Conservation (phyloP, 2,329 filamentous ascomycete species). For the Raffaelea ambrosiae region DNA sequence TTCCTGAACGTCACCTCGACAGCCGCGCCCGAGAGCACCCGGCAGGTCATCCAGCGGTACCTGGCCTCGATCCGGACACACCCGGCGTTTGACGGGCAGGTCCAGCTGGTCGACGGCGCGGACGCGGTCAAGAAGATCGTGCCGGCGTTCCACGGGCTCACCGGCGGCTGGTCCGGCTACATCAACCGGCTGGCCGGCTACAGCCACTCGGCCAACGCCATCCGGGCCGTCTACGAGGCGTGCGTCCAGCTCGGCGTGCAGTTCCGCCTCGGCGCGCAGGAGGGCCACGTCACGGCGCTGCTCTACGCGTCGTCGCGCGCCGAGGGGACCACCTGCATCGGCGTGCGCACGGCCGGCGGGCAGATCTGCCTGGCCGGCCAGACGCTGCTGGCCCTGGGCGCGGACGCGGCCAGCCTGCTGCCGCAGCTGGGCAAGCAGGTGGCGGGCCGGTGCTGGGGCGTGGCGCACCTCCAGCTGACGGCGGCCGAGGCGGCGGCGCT, state of each 20-base stretch:
- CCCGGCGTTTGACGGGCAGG: constrained; percentile 29
- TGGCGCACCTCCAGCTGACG: constrained; percentile 50
- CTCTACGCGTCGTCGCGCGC: constrained; percentile 19
- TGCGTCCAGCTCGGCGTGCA: constrained; percentile 22
- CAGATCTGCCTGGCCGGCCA: constrained; percentile 23
- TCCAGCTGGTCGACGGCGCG: constrained; percentile 15
- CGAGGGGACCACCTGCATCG: constrained; percentile 18
- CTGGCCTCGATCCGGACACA: constrained; percentile 30
- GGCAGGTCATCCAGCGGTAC: constrained; percentile 19
- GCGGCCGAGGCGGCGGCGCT: constrained; percentile 44
- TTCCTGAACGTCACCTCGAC: constrained; percentile 42
- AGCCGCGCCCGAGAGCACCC: constrained; percentile 36
- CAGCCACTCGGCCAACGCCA: constrained; percentile 43
- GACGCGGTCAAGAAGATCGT: constrained; percentile 18
- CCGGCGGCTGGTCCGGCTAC: constrained; percentile 46
- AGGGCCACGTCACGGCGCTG: constrained; percentile 22
- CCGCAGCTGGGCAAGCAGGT: constrained; percentile 41
- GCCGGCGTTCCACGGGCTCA: constrained; percentile 29
- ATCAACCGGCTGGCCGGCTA: constrained; percentile 49
- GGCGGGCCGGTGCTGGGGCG: constrained; percentile 48
- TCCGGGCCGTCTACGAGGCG: constrained; percentile 36
- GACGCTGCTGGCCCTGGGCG: constrained; percentile 29
- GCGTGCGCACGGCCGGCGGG: constrained; percentile 17
- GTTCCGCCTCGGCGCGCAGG: constrained; percentile 30
- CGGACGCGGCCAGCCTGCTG: constrained; percentile 29